These are phyloP conservation scores for Tuber umbilicatum DNA, from an alignment of 495 filamentous ascomycete genomes.

Conservation along the genomic window DNA sequence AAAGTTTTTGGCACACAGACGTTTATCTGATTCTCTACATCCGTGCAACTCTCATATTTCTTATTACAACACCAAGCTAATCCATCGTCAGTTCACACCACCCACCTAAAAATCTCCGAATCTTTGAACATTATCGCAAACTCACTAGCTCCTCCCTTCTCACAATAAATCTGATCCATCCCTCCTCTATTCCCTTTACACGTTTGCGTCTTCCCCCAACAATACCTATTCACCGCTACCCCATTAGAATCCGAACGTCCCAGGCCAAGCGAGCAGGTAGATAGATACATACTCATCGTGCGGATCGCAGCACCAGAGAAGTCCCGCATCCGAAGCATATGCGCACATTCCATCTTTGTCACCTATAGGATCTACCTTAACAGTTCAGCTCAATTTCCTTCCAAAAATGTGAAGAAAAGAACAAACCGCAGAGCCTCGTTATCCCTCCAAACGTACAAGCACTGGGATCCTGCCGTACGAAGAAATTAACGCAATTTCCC, in stretches of 20 bases:
- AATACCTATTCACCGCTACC: conserved; percentile 4
- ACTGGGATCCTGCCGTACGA: background rate
- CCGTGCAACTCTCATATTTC: conserved; percentile 17
- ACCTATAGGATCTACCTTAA: background rate
- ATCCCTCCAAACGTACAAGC: background rate
- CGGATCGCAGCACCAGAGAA: conserved; percentile 16
- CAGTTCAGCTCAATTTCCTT: background rate
- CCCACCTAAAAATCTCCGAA: background rate
- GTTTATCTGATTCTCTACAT: background rate
- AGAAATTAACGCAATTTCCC: background rate
- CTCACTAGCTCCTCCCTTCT: conserved; percentile 5
- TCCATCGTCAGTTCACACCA: background rate
- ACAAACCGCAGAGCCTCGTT: background rate
- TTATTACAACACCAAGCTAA: conserved; percentile 19
- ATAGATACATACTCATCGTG: conserved; percentile 4
- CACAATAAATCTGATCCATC: conserved; percentile 10
- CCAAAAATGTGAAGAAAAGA: background rate
- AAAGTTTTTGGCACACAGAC: conserved; percentile 12
- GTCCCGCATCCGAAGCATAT: conserved; percentile 8
- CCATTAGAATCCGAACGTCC: background rate
- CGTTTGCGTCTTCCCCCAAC: conserved; percentile 9
- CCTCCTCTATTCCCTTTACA: conserved; percentile 15
- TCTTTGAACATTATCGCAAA: background rate
- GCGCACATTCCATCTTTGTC: conserved; percentile 12
- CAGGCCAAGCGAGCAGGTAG: background rate